Evolutionary conservation across 108 stramenopile genomes (phyloP), one percentile per base, ranked within the genome.

Genomic region (Pinguiococcus pyrenoidosus): DNA sequence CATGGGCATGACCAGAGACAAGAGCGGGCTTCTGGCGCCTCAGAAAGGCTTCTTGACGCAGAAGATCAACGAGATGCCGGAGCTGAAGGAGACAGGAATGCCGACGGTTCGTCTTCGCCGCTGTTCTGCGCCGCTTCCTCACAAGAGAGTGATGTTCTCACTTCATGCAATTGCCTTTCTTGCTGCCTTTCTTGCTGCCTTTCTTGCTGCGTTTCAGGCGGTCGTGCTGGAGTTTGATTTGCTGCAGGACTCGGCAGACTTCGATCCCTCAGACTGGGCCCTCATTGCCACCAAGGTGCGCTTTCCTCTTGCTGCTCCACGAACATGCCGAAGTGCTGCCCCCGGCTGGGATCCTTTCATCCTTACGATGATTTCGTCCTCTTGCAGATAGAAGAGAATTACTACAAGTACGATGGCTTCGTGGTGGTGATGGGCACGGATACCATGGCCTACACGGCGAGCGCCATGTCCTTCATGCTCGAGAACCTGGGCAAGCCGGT

Each of bases 401-500:
- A 92, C 64, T 55, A 65, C 24, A 51, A 84, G 49, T 89, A 86
- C 64, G 87, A 89, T 65, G 92, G 92, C 6, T 98, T 98, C 45
- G 92, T 98, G 9, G 82, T 98, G 6, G 46, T 92, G 27, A 83
- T 68, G 64, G 96, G 96, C 22, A 98, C 92, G 0, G 96, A 98
- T 70, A 98, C 96, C 0, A 92, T 98, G 91, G 87, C 91, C 17
- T 98, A 93, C 68, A 51, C 79, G 12, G 83, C 91, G 0, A 75
- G 83, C 13, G 92, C 93, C 2, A 64, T 95, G 24, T 70, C 75
- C 28, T 98, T 95, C 74, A 91, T 98, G 89, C 64, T 98, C 23
- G 87, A 98, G 59, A 92, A 93, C 74, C 71, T 98, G 26, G 79
- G 82, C 12, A 98, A 98, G 58, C 82, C 96, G 4, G 91, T 98